Evolutionary conservation across 768 basidiomycete species (phyloP).

Genomic region (Cubamyces lactineus): DNA sequence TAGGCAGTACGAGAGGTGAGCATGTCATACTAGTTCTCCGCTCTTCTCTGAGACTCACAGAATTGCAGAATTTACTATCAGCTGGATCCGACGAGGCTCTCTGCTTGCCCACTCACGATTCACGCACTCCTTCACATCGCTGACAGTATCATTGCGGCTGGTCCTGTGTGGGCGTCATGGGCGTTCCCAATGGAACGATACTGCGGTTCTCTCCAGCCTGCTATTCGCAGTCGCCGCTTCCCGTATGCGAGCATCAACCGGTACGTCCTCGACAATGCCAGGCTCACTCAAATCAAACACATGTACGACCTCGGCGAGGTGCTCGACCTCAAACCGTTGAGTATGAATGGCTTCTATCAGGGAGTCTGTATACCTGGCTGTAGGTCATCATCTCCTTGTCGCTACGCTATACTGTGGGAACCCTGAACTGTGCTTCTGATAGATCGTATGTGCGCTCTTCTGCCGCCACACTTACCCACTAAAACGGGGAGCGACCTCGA

Average conservation of each 20-base stretch:
- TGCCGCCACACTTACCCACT: background rate
- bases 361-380: too few species aligned
- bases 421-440: too few species aligned
- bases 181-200: slow-evolving; percentile 38
- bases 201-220: slow-evolving; percentile 29
- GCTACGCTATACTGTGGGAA: too few species aligned
- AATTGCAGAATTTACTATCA: slow-evolving; percentile 38
- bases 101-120: slow-evolving; percentile 37
- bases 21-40: too few species aligned
- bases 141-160: slow-evolving; percentile 30
- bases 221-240: slow-evolving; percentile 27
- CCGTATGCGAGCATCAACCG: slow-evolving; percentile 27
- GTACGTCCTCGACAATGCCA: slow-evolving; percentile 14
- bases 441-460: background rate
- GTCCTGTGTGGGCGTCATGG: slow-evolving; percentile 34
- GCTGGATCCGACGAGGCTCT: slow-evolving; percentile 24
- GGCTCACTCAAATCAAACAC: slow-evolving; percentile 22
- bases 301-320: slow-evolving; percentile 9
- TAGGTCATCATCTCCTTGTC: too few species aligned
- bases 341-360: too few species aligned
- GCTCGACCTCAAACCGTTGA: too few species aligned
- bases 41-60: too few species aligned
- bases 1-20: slow-evolving; percentile 42
- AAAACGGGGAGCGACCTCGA: background rate
- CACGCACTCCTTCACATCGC: slow-evolving; percentile 39